Conservation (phyloP, 2,329 filamentous ascomycete genomes). For the Massarina eburnea region DNA sequence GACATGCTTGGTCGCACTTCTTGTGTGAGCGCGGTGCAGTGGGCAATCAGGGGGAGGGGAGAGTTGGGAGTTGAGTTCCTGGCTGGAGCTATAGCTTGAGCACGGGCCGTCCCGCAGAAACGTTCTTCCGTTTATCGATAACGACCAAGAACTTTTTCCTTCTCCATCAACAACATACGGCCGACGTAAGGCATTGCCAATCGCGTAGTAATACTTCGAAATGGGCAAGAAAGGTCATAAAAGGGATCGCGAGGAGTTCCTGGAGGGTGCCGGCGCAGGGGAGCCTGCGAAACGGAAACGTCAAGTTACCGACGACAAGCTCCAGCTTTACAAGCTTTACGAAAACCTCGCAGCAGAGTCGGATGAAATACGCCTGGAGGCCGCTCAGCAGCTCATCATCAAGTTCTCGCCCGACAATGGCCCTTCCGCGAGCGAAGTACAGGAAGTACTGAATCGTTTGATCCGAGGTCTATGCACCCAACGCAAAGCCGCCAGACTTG, state of each 20-base stretch:
- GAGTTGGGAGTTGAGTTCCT: not conserved
- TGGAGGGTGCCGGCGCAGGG: slow-evolving; percentile 18
- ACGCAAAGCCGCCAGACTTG: slow-evolving; percentile 82
- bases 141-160: slow-evolving; percentile 3
- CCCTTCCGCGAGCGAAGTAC: slow-evolving; percentile 41
- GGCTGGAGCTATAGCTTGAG: not conserved
- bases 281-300: slow-evolving; percentile 35
- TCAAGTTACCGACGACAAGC: slow-evolving; percentile 43
- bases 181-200: not conserved
- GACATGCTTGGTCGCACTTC: no score
- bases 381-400: slow-evolving; percentile 48
- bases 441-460: slow-evolving; percentile 53
- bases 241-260: slow-evolving; percentile 25
- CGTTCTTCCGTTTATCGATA: slow-evolving; percentile 1
- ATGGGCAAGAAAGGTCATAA: slow-evolving; percentile 34
- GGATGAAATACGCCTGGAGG: slow-evolving; percentile 46
- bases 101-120: slow-evolving; percentile 1
- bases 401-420: slow-evolving; percentile 43
- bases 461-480: slow-evolving; percentile 88
- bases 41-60: no score
- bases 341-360: slow-evolving; percentile 51
- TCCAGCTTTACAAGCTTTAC: slow-evolving; percentile 49
- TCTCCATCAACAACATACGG: not conserved
- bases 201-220: not conserved
- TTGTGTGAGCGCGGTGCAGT: no score